Evolutionary conservation across 306 rosid genomes (phyloP).

Genomic region (Hippophae tibetana): DNA sequence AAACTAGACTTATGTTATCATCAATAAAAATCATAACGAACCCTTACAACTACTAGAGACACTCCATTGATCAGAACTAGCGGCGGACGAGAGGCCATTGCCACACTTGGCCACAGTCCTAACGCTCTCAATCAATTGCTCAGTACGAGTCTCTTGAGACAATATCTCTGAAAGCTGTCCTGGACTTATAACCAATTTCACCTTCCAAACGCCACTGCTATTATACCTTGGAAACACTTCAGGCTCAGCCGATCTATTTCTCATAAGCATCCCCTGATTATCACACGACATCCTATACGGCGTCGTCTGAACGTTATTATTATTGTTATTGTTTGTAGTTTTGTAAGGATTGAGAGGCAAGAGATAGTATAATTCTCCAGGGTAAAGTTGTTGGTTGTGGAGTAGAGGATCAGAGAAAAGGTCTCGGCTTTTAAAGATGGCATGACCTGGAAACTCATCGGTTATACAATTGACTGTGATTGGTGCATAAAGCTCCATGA

Average conservation of each 20-base stretch:
- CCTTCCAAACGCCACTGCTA: conserved; percentile 69
- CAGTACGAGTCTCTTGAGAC: conserved; percentile 54
- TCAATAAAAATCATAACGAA: background rate
- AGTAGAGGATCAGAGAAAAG: conserved; percentile 40
- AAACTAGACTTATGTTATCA: no score
- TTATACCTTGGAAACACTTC: conserved; percentile 57
- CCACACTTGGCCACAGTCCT: conserved; percentile 75
- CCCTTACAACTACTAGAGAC: conserved; percentile 53
- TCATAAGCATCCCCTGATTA: conserved; percentile 1
- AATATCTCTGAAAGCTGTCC: conserved; percentile 66
- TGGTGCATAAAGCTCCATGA: conserved; percentile 62
- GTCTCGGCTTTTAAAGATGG: conserved; percentile 40
- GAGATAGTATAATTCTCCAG: conserved; percentile 49
- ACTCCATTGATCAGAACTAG: conserved; percentile 60
- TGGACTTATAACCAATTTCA: conserved; percentile 63
- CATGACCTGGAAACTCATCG: conserved; percentile 58
- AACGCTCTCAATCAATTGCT: conserved; percentile 67
- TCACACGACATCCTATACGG: conserved; percentile 64
- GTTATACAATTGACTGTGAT: conserved; percentile 49
- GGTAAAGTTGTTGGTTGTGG: conserved; percentile 46
- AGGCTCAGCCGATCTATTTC: conserved; percentile 28
- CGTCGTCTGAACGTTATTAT: conserved; percentile 9
- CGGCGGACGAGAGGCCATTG: conserved; percentile 29
- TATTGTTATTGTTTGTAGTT: conserved; percentile 1
- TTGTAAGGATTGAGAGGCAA: conserved; percentile 55